Base-by-base conservation (phyloP, 129 eudicot species). In the Flaveria sonorensis region DNA sequence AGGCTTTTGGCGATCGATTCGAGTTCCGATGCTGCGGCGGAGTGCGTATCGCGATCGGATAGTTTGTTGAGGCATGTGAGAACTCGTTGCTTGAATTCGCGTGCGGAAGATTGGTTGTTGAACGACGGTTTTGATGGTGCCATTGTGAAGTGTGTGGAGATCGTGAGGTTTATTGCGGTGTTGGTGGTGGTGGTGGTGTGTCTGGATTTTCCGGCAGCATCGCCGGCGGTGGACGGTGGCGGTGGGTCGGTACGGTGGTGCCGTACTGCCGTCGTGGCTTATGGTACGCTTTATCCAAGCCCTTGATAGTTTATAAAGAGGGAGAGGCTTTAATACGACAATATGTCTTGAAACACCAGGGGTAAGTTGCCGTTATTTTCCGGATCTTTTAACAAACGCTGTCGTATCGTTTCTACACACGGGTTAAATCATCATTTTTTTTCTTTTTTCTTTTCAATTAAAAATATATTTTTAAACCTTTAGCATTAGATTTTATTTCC, bases 11-110 rank as follows among this genome's bases (percentile, higher is more conserved):
- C 90, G 19, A 94, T 94, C 13, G 87, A 78, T 40, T 91, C 92
- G 42, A 94, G 97, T 48, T 91, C 97, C 10, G 79, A 11, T 50
- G 92, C 92, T 7, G 98, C 97, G 18, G 89, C 85, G 47, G 97
- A 62, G 82, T 89, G 92, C 8, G 98, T 94, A 61, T 94, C 98
- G 15, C 96, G 83, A 72, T 94, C 98, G 52, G 98, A 86, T 32
- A 94, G 92, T 70, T 88, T 88, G 83, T 84, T 91, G 72, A 94
- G 88, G 87, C 92, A 90, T 20, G 89, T 91, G 75, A 89, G 92
- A 4, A 89, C 87, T 18, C 90, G 83, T 47, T 89, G 96, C 76
- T 89, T 92, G 71, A 94, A 88, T 52, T 90, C 97, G 30, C 92
- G 92, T 26, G 91, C 50, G 16, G 84, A 77, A 1, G 90, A 62